A percentile compares a stretch with the other conserved stretches of the same genome.
Conservation (phyloP, 306 rosid genomes). For the Alnus glutinosa region DNA sequence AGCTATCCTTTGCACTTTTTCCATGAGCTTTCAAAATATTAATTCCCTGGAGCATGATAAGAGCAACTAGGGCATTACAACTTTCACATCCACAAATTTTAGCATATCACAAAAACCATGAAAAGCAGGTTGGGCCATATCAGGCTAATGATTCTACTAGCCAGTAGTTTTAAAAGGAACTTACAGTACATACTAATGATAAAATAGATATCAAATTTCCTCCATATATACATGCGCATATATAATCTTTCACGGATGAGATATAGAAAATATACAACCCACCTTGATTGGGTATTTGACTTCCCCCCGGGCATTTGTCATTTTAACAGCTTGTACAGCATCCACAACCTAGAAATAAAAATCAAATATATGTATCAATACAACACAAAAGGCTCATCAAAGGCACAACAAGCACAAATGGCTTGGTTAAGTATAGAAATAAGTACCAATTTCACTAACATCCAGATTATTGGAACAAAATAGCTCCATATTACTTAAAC, state of each 20-base stretch:
- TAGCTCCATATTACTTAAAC: background rate
- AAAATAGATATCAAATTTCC: background rate
- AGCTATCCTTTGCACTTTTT: slow-evolving; percentile 90
- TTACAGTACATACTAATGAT: background rate
- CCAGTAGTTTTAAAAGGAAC: background rate
- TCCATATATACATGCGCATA: background rate
- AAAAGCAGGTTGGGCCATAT: background rate
- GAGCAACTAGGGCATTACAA: background rate
- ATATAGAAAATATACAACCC: slow-evolving; percentile 18
- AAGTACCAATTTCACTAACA: background rate
- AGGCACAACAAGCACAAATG: background rate
- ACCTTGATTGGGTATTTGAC: slow-evolving; percentile 96
- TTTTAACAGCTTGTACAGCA: slow-evolving; percentile 86
- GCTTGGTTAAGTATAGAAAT: background rate
- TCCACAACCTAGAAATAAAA: slow-evolving; percentile 75
- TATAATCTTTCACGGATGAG: slow-evolving; percentile 12
- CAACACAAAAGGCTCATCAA: background rate
- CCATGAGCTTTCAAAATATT: slow-evolving; percentile 98
- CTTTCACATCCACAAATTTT: background rate
- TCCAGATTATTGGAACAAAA: slow-evolving; percentile 8
- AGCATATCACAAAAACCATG: background rate
- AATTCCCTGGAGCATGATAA: slow-evolving; percentile 61
- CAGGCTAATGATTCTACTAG: background rate
- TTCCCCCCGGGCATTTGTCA: slow-evolving; percentile 94
- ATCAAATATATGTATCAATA: slow-evolving; percentile 9